Conservation (phyloP, 257 asterid species). For the Capsicum rhomboideum region DNA sequence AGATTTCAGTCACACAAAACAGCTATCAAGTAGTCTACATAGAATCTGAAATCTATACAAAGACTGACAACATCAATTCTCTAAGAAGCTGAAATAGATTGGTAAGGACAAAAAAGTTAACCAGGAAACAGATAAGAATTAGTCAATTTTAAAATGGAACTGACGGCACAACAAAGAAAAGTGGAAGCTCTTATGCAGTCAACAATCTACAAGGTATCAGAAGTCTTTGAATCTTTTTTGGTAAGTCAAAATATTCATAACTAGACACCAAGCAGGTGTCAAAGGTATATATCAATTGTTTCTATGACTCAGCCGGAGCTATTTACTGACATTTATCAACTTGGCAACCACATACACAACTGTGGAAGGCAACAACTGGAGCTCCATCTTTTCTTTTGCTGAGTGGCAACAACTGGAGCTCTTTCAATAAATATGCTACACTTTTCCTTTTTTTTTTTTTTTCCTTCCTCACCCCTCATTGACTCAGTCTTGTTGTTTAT, state of each 20-base stretch:
- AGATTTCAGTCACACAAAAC: neutral
- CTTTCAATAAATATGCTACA: neutral
- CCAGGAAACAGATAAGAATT: neutral
- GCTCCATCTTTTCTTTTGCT: neutral
- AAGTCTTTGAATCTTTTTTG: neutral
- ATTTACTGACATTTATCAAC: neutral
- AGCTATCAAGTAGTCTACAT: neutral
- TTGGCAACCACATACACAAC: neutral
- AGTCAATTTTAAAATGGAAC: neutral
- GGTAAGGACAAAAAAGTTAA: neutral
- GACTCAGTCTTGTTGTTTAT: neutral
- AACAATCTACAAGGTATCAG: neutral
- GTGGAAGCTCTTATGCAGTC: neutral
- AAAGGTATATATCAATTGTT: neutral
- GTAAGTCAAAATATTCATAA: neutral
- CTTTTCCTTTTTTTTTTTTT: neutral
- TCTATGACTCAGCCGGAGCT: neutral
- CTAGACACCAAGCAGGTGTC: neutral
- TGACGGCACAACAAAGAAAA: neutral
- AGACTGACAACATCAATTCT: neutral
- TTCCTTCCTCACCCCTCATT: neutral
- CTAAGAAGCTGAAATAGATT: neutral
- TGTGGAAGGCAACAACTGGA: neutral
- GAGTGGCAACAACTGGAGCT: neutral
- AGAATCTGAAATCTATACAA: neutral